Evolutionary conservation across 2,329 filamentous ascomycete species (phyloP).

Genomic region (Dactylella cylindrospora): DNA sequence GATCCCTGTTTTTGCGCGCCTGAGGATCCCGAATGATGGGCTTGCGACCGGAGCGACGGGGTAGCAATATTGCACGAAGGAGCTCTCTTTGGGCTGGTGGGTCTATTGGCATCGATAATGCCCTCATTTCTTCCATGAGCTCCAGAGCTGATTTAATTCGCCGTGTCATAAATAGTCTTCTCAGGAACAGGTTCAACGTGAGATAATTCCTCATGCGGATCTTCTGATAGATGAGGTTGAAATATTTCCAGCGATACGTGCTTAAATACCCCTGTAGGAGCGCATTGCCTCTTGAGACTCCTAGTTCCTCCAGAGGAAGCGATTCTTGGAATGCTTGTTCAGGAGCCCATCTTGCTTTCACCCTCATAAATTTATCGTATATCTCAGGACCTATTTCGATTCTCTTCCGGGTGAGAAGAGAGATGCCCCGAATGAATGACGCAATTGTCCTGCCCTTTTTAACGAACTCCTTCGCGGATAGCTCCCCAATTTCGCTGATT

Average conservation of each 20-base stretch:
- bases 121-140: conserved; percentile 44
- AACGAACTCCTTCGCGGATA: conserved; percentile 22
- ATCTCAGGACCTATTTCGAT: conserved; percentile 18
- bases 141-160: conserved; percentile 39
- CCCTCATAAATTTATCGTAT: conserved; percentile 26
- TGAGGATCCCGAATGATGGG: conserved; percentile 34
- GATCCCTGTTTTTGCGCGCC: conserved; percentile 31
- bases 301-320: conserved; percentile 26
- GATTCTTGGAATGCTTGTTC: conserved; percentile 37
- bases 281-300: conserved; percentile 35
- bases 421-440: conserved; percentile 27
- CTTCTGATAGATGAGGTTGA: conserved; percentile 39
- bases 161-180: conserved; percentile 29
- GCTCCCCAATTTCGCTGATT: conserved; percentile 11
- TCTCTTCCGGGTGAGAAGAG: conserved; percentile 18
- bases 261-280: conserved; percentile 40
- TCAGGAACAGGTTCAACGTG: conserved; percentile 38
- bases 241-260: conserved; percentile 40
- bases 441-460: conserved; percentile 27
- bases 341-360: conserved; percentile 27
- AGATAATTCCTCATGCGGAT: conserved; percentile 26
- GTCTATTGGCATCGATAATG: conserved; percentile 34
- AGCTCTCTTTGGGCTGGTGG: conserved; percentile 45
- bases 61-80: conserved; percentile 42
- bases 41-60: conserved; percentile 36